Percentiles rank a stretch among this genome's conserved stretches.
phyloP scores from a whole-genome alignment of 2,329 filamentous ascomycete species.

The Conoideocrella luteorostrata region DNA sequence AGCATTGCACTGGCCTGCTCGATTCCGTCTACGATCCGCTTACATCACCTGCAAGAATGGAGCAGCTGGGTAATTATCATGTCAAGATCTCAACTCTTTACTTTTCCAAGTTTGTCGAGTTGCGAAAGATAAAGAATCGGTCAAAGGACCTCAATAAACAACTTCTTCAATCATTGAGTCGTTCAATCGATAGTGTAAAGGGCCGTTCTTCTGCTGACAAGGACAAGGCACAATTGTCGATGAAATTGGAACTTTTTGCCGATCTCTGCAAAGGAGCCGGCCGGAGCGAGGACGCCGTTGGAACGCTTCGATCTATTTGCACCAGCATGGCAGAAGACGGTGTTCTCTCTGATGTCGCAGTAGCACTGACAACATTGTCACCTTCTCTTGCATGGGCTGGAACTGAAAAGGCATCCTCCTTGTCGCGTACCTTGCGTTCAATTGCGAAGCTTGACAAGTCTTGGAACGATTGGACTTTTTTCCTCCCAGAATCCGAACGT shows the following conservation, averaged over 20 bases:
- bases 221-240: slow-evolving; percentile 51
- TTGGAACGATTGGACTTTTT: slow-evolving; percentile 50
- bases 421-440: slow-evolving; percentile 54
- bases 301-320: slow-evolving; percentile 54
- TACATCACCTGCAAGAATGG: slow-evolving; percentile 21
- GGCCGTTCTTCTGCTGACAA: slow-evolving; percentile 47
- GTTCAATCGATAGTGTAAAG: slow-evolving; percentile 58
- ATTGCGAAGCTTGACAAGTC: slow-evolving; percentile 53
- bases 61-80: slow-evolving; percentile 40
- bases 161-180: slow-evolving; percentile 51
- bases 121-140: slow-evolving; percentile 38
- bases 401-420: slow-evolving; percentile 40
- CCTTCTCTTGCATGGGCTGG: slow-evolving; percentile 47
- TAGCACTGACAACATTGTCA: slow-evolving; percentile 41
- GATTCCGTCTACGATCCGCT: slow-evolving; percentile 41
- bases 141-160: slow-evolving; percentile 30
- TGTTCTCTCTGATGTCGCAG: slow-evolving; percentile 46
- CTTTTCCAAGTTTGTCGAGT: slow-evolving; percentile 53
- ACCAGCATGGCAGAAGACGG: slow-evolving; percentile 54
- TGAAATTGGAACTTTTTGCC: slow-evolving; percentile 62
- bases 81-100: slow-evolving; percentile 68
- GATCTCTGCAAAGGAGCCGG: slow-evolving; percentile 51
- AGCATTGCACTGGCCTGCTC: slow-evolving; percentile 49
- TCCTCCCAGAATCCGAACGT: slow-evolving; percentile 44
- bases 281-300: slow-evolving; percentile 49